Evolutionary conservation across 495 filamentous ascomycete species (phyloP), one percentile per base, ranked within the genome.

Genomic region (Astrothelium subdiscretum): DNA sequence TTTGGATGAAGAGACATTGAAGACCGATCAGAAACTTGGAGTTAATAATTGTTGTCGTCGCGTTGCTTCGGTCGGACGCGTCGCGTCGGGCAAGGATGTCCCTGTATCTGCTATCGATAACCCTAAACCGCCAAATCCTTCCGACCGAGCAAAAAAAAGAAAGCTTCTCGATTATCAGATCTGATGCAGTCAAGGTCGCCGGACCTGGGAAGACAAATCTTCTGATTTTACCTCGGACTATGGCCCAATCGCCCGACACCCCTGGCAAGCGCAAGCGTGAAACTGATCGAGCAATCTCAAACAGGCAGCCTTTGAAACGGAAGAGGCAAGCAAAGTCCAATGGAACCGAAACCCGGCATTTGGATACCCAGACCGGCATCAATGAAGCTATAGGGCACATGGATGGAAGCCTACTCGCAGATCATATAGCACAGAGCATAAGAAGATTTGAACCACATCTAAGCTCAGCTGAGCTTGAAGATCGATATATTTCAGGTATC

Each of bases 341-440:
- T 60, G 73, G 74, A 43, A 61, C 73, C 35, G 77, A 85, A n/a
- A 81, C 86, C 20, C 80, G 83, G 58, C 77, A 82, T 48, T 71
- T 84, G 44, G 79, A 86, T 62, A 66, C 81, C 12, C 80, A 87
- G 62, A 72, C 77, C n/a, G 83, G 85, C n/a, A 74, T 96, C 61
- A 92, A 97, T 72, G 81, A 81, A 65, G 85, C 87, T 0, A 90
- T 97, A 71, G 83, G 84, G 31, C 80, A 83, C 35, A 89, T 98
- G 85, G 88, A 96, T 65, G 85, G 81, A 57, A 80, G 82, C 61
- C 76, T 97, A 38, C 72, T 96, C n/a, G 88, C 92, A 0, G 94
- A 97, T 72, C 84, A 95, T 71, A 74, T 96, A 63, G 85, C 84
- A n/a, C 85, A 92, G 69, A 83, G 86, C 68, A 86, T 85, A 42